phyloP scores from a whole-genome alignment of 768 basidiomycete genomes.

The Mycena maculata region DNA sequence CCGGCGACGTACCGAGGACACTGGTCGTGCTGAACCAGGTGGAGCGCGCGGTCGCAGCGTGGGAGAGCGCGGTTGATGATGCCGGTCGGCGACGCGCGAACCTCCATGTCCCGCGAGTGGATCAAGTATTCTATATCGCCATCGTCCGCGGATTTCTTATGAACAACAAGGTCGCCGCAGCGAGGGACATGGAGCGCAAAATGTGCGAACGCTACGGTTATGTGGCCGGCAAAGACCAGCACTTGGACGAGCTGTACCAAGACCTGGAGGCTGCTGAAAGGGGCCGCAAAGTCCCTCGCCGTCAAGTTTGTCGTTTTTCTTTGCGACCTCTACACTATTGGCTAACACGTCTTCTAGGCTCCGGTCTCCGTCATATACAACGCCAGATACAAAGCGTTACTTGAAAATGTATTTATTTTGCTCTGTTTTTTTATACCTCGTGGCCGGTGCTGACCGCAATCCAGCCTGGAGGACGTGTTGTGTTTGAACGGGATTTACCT shows the following conservation, averaged over 20 bases:
- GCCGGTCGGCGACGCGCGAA: not conserved
- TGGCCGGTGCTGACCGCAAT: not conserved
- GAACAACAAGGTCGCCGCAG: slow-evolving; percentile 11
- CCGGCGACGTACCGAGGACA: slow-evolving; percentile 49
- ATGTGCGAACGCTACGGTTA: slow-evolving; percentile 23
- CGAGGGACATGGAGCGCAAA: slow-evolving; percentile 15
- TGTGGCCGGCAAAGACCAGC: not conserved
- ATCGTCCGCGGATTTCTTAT: slow-evolving; percentile 26
- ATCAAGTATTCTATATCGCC: slow-evolving; percentile 32
- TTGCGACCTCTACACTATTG: not conserved
- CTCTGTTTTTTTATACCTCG: not conserved
- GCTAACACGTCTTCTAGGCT: not conserved
- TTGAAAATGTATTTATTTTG: not conserved
- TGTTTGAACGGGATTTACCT: not conserved
- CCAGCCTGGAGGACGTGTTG: not conserved
- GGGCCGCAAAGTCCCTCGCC: not conserved
- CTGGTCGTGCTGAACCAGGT: slow-evolving; percentile 56
- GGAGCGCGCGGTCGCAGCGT: slow-evolving; percentile 38
- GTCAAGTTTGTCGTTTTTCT: not conserved
- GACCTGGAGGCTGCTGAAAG: slow-evolving; percentile 9
- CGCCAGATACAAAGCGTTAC: not conserved
- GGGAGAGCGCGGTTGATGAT: not conserved
- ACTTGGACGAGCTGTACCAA: slow-evolving; percentile 20
- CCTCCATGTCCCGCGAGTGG: slow-evolving; percentile 20
- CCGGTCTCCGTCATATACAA: not conserved